Evolutionary conservation across 2,329 filamentous ascomycete species (phyloP).

Genomic region (Plenodomus tracheiphilus): DNA sequence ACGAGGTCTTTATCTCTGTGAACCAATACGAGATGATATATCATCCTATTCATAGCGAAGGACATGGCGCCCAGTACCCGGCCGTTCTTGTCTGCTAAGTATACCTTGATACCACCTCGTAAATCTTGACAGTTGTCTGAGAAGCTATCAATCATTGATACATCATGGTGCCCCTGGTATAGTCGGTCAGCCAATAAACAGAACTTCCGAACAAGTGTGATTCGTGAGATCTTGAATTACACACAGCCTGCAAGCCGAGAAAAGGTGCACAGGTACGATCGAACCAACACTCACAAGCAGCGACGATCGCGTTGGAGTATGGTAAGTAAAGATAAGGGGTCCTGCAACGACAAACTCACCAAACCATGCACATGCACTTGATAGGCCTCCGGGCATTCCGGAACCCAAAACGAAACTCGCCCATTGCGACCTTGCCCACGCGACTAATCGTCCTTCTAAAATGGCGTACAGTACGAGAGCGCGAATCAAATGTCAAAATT

Average conservation of each 20-base stretch:
- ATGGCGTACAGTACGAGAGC: too few species aligned
- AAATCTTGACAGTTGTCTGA: too few species aligned
- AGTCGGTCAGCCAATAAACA: too few species aligned
- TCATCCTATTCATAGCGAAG: neutral
- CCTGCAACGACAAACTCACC: neutral
- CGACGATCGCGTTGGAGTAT: neutral
- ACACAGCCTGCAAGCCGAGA: neutral
- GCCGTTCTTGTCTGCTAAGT: too few species aligned
- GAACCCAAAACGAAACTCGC: neutral
- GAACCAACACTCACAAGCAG: neutral
- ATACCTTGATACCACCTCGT: too few species aligned
- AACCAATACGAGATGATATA: neutral
- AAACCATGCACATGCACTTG: neutral
- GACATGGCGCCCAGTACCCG: too few species aligned
- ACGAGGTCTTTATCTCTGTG: too few species aligned
- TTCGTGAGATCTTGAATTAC: neutral
- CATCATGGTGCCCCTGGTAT: too few species aligned
- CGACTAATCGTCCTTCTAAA: neutral
- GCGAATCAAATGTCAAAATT: too few species aligned
- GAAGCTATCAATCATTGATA: too few species aligned
- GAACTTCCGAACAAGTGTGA: neutral
- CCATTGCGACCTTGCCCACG: neutral
- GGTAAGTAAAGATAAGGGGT: neutral
- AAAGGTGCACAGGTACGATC: neutral
- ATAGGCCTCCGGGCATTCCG: neutral